phyloP scores from a whole-genome alignment of 805 yeast species.

The Naumovozyma baii region DNA sequence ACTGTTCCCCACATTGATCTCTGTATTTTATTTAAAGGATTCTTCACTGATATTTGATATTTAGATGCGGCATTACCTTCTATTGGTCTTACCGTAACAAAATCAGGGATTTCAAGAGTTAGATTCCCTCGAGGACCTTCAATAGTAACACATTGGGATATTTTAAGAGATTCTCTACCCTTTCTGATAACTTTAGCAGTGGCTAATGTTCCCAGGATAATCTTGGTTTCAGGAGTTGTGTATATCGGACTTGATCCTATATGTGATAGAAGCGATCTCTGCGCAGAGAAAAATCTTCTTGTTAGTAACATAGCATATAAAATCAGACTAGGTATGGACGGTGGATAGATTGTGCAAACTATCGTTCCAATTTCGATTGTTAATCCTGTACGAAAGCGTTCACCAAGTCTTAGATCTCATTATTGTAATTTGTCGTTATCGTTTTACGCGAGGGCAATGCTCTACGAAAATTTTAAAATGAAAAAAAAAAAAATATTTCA shows the following conservation, averaged over 20 bases:
- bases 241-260: slow-evolving; percentile 75
- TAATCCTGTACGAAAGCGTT: too few relatives aligned
- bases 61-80: slow-evolving; percentile 20
- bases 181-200: slow-evolving; percentile 53
- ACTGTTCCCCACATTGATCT: slow-evolving; percentile 93
- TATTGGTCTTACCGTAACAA: slow-evolving; percentile 37
- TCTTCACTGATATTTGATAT: slow-evolving; percentile 47
- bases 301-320: too few relatives aligned
- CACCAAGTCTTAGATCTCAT: too few relatives aligned
- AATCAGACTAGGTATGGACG: too few relatives aligned
- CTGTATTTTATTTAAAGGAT: slow-evolving; percentile 53
- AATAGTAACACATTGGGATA: slow-evolving; percentile 51
- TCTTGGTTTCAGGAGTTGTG: slow-evolving; percentile 49
- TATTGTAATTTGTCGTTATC: background rate
- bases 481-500: background rate
- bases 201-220: slow-evolving; percentile 34
- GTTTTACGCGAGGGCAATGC: background rate
- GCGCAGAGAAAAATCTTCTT: slow-evolving; percentile 30
- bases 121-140: slow-evolving; percentile 73
- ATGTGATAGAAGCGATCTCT: slow-evolving; percentile 40
- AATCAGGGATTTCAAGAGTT: slow-evolving; percentile 59
- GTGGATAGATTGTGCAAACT: too few relatives aligned
- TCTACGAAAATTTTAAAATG: background rate
- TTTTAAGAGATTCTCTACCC: slow-evolving; percentile 49
- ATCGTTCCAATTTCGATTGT: too few relatives aligned